phyloP scores from a whole-genome alignment of 2,329 filamentous ascomycete species.

The Ascocoryne sarcoides region DNA sequence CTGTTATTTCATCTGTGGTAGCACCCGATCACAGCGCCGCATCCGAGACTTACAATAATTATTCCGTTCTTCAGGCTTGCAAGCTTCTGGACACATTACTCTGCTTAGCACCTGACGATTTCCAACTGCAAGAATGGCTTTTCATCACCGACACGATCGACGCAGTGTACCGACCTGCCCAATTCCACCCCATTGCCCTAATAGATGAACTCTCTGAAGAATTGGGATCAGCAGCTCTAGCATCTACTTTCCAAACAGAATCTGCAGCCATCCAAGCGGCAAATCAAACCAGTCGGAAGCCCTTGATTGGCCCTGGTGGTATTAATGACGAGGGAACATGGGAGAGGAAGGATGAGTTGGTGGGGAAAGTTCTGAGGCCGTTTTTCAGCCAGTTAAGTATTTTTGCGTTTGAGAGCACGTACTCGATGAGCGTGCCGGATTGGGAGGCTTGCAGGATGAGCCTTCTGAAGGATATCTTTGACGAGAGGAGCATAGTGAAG shows the following conservation, averaged over 20 bases:
- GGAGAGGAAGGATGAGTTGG: conserved; percentile 58
- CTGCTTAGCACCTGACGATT: conserved; percentile 82
- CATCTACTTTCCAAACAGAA: conserved; percentile 17
- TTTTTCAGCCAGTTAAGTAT: conserved; percentile 93
- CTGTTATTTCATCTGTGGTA: conserved; percentile 66
- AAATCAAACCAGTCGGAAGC: conserved; percentile 24
- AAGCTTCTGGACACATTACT: conserved; percentile 89
- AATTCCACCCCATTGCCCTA: conserved; percentile 63
- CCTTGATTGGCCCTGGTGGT: conserved; percentile 34
- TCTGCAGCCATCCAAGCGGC: conserved; percentile 18
- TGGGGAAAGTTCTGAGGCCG: conserved; percentile 70
- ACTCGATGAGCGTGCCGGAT: conserved; percentile 69
- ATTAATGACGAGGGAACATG: conserved; percentile 47
- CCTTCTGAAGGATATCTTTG: conserved; percentile 68
- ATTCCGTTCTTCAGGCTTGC: conserved; percentile 78
- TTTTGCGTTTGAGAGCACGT: conserved; percentile 85
- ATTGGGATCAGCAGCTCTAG: conserved; percentile 34
- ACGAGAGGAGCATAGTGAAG: conserved; percentile 62
- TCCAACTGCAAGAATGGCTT: conserved; percentile 96
- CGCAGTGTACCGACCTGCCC: conserved; percentile 73
- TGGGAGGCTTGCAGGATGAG: conserved; percentile 52
- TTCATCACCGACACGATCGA: conserved; percentile 97
- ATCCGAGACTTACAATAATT: conserved; percentile 66
- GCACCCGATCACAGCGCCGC: conserved; percentile 54
- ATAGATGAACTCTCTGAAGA: conserved; percentile 79